Evolutionary conservation across 441 rosid genomes (phyloP), one percentile per base, ranked within the genome.

Genomic region (Bocquillonia castaneifolia): DNA sequence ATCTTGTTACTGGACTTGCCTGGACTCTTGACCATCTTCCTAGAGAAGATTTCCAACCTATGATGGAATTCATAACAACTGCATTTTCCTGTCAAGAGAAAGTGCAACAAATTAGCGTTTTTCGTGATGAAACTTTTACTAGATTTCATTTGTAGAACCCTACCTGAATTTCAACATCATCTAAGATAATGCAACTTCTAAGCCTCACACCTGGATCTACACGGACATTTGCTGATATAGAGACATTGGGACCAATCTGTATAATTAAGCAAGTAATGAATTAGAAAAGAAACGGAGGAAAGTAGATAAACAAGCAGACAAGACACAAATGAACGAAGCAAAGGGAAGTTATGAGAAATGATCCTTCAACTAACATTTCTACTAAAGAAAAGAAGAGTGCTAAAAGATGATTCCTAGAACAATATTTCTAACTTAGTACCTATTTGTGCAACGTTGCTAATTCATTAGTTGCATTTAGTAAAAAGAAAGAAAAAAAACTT

Each of bases 11-110:
- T 42, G 44, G 51, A 81, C 88, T 80, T 79, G 82, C 95, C 87
- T 91, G 81, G 66, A 91, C 86, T 50, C 95, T 80, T 37, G 95
- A 85, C 95, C 95, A 91, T 77, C 78, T 75, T 42, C 97, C 93
- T 22, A 91, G 52, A 0, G 88, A 87, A 13, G 95, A 88, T 70
- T 84, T 91, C 97, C 97, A 91, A 15, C 90, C 97, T 28, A 88
- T 66, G 32, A 88, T 88, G 8, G 95, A 78, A 77, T 85, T 80
- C 71, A 87, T 82, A 23, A 88, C 88, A 62, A 88, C 84, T 6
- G 88, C 92, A 79, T 91, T 88, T 61, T 87, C 95, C 93, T 87
- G 80, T 59, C 64, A 18, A 44, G 17, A 75, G 55, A 68, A 66
- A 34, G 44, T 40, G 32, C 45, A 52, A 17, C 17, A 22, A 42